Percentiles rank a stretch among this genome's conserved stretches.
These are phyloP conservation scores for Bolboschoenoplectus hybrid DNA, from an alignment of 202 grass and related monocot species.

Conservation along the genomic window DNA sequence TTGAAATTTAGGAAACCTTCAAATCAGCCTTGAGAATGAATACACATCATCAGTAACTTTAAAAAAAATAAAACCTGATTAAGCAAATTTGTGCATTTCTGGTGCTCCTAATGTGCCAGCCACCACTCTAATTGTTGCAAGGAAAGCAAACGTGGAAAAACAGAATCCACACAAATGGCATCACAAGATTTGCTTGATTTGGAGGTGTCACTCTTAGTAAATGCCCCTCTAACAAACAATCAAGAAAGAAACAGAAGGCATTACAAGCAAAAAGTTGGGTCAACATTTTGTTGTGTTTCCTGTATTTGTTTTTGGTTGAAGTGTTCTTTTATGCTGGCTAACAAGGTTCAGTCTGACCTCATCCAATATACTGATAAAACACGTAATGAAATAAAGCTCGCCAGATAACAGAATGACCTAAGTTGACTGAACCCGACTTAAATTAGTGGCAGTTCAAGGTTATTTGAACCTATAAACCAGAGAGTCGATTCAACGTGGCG, in stretches of 20 bases:
- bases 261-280: neutral
- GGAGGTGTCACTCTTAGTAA: neutral
- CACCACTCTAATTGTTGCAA: constrained; percentile 21
- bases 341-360: neutral
- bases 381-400: neutral
- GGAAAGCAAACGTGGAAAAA: constrained; percentile 22
- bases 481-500: constrained; percentile 12
- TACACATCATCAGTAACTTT: constrained; percentile 28
- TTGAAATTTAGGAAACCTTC: neutral
- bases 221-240: constrained; percentile 24
- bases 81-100: constrained; percentile 25
- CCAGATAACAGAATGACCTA: neutral
- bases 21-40: neutral
- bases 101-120: constrained; percentile 13
- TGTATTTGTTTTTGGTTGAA: neutral
- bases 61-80: neutral
- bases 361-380: constrained; percentile 1
- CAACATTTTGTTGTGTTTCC: constrained; percentile 6
- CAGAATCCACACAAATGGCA: constrained; percentile 17
- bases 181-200: neutral
- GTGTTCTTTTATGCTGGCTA: neutral
- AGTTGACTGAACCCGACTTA: neutral
- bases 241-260: neutral
- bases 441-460: constrained; percentile 1
- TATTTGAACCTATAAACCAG: neutral